These are phyloP conservation scores for Vanrija humicola DNA, from an alignment of 1,284 basidiomycete species.

Conservation along the genomic window DNA sequence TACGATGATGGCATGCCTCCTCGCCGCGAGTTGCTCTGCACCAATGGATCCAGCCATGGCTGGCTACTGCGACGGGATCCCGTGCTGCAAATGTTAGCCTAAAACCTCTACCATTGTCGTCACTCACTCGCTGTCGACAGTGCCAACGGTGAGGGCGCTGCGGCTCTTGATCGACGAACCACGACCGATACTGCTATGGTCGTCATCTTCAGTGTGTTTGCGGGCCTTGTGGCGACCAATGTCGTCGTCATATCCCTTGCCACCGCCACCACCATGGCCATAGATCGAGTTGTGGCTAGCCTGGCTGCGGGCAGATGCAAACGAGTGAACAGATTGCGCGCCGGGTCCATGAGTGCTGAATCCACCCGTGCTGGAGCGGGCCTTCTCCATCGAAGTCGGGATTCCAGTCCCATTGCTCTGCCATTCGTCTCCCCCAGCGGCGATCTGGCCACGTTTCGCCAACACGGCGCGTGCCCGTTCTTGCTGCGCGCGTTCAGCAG, in stretches of 20 bases:
- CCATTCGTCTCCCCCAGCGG: too few relatives aligned
- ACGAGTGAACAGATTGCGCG: conserved; percentile 4
- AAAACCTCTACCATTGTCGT: background rate
- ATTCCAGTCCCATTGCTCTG: too few relatives aligned
- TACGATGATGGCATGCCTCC: conserved; percentile 66
- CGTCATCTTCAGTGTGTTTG: conserved; percentile 76
- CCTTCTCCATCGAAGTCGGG: too few relatives aligned
- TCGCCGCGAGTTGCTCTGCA: conserved; percentile 31
- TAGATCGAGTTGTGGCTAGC: background rate
- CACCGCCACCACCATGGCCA: background rate
- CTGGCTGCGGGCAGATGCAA: conserved; percentile 5
- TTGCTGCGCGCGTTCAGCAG: conserved; percentile 60
- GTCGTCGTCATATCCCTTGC: conserved; percentile 1
- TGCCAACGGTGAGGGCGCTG: conserved; percentile 41
- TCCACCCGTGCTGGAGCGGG: too few relatives aligned
- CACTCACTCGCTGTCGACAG: conserved; percentile 48
- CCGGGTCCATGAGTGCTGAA: background rate
- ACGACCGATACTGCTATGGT: conserved; percentile 79
- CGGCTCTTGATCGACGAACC: conserved; percentile 56
- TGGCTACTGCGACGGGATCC: conserved; percentile 58
- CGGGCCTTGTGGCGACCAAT: conserved; percentile 65
- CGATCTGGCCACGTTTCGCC: conserved; percentile 71
- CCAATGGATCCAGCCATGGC: conserved; percentile 19
- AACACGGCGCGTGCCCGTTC: conserved; percentile 94
- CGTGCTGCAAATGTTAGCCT: conserved; percentile 30